phyloP scores from a whole-genome alignment of 257 asterid genomes.

The Nyctanthes arbortristis region DNA sequence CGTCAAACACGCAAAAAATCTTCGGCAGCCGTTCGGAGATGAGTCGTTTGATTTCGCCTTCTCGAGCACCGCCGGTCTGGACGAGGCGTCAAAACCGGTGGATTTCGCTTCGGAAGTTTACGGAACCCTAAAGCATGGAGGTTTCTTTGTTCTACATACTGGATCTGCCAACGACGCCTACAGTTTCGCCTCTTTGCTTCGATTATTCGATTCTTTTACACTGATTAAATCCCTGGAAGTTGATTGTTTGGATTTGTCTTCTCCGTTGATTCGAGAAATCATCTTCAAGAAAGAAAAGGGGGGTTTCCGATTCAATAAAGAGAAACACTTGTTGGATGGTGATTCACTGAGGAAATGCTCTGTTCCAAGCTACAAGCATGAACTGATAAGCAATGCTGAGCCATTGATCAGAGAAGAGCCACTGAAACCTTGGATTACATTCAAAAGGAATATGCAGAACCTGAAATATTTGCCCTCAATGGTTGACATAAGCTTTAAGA shows the following conservation, averaged over 20 bases:
- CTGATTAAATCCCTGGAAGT: conserved; percentile 40
- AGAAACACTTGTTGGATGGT: conserved; percentile 3
- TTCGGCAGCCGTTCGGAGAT: conserved; percentile 36
- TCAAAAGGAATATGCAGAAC: conserved; percentile 47
- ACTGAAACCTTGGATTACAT: conserved; percentile 44
- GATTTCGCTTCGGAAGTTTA: conserved; percentile 50
- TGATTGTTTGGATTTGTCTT: conserved; percentile 33
- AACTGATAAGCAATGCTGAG: conserved; percentile 42
- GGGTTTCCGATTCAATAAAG: neutral
- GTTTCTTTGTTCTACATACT: conserved; percentile 55
- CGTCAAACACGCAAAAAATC: conserved; percentile 20
- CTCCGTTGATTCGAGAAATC: conserved; percentile 35
- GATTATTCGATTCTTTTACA: conserved; percentile 38
- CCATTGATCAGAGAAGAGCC: conserved; percentile 41
- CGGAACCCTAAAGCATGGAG: conserved; percentile 51
- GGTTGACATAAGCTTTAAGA: conserved; percentile 64
- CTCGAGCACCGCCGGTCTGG: conserved; percentile 40
- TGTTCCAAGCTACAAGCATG: conserved; percentile 27
- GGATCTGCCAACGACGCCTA: conserved; percentile 39
- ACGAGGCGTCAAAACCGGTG: conserved; percentile 35
- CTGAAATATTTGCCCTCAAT: conserved; percentile 47
- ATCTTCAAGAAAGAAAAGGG: conserved; percentile 38
- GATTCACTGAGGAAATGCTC: conserved; percentile 26
- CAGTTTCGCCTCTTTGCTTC: conserved; percentile 49
- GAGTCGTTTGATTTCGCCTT: conserved; percentile 50